A percentile compares a stretch with the other conserved stretches of the same genome.
Evolutionary conservation across 495 filamentous ascomycete species (phyloP).

Genomic region (Durotheca rogersii): DNA sequence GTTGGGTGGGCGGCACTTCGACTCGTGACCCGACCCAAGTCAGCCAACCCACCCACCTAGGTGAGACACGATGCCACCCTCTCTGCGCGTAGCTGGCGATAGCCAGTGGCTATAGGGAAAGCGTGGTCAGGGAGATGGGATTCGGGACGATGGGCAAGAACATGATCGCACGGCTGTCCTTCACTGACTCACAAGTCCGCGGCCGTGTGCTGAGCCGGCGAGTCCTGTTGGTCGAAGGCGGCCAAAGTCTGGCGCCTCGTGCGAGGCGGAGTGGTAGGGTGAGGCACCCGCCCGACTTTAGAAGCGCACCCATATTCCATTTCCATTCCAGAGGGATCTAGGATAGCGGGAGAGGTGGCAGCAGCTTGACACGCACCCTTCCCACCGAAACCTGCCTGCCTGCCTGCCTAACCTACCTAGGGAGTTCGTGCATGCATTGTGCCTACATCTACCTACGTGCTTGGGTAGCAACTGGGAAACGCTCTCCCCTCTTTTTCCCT

Average conservation of each 20-base stretch:
- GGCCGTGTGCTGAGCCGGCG: slow-evolving; percentile 13
- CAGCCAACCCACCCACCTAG: slow-evolving; percentile 39
- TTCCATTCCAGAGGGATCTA: neutral
- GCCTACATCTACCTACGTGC: too few species aligned
- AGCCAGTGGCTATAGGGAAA: slow-evolving; percentile 28
- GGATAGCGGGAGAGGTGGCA: too few species aligned
- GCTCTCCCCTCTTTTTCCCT: neutral
- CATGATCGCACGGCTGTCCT: slow-evolving; percentile 17
- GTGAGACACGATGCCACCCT: slow-evolving; percentile 37
- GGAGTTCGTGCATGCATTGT: too few species aligned
- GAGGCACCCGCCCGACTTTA: slow-evolving; percentile 23
- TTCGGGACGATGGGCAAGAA: slow-evolving; percentile 22
- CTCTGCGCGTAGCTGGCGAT: slow-evolving; percentile 14
- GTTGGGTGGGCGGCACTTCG: slow-evolving; percentile 33
- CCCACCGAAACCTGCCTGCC: too few species aligned
- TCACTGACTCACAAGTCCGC: slow-evolving; percentile 31
- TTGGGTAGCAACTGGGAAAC: neutral
- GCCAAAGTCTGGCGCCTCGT: slow-evolving; percentile 19
- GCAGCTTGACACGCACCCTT: neutral
- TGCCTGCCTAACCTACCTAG: too few species aligned
- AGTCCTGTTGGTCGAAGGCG: slow-evolving; percentile 16
- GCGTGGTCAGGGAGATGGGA: slow-evolving; percentile 19
- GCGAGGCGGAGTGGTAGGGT: too few species aligned
- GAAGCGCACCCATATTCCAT: slow-evolving; percentile 13
- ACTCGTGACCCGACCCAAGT: slow-evolving; percentile 37